Base-by-base conservation (phyloP, 768 basidiomycete species). In the Tylopilus vinaceipallidus region DNA sequence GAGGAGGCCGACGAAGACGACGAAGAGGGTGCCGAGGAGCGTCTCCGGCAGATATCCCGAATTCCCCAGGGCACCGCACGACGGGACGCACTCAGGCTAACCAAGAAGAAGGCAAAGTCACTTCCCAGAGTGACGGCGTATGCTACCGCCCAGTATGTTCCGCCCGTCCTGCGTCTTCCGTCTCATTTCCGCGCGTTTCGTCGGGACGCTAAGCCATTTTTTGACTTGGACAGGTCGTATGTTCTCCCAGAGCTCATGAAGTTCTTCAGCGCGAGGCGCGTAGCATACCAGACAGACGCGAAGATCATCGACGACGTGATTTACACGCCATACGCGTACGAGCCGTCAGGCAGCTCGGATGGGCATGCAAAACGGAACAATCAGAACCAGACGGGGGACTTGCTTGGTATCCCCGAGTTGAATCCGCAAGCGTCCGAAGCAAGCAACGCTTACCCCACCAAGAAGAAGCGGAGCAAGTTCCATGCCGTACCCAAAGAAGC, bases 101-200 rank as follows among this genome's bases (percentile, higher is more conserved):
- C 94, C 2, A 95, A 97, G 73, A 94, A 90, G 73, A 95, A 95
- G 66, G 92, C 93, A 3, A 95, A 94, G 65, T 84, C 83, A 12
- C 67, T 97, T 12, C 94, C 94, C 27, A 74, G 95, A 59, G 95
- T 95, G n/a, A 97, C 95, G 3, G 95, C 94, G 5, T 97, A 95
- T 69, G 92, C 94, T 37, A 97, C 93, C 14, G 91, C 94, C 27
- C 85, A 80, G 94, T 94, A 68, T 58, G 71, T 52, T 16, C 20
- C 27, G 4, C 7, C 29, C 4, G 3, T 2, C 0, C 11, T 13
- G 26, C 3, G 27, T n/a, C 11, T 20, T 14, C 23, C 22, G 12
- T 11, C 13, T 19, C 42, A 10, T 22, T 30, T 42, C 19, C 29
- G 14, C 24, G 14, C 3, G 27, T 42, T 27, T 27, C 19, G 13